Base-by-base conservation (phyloP, 768 basidiomycete species). In the Lentinula raphanica region DNA sequence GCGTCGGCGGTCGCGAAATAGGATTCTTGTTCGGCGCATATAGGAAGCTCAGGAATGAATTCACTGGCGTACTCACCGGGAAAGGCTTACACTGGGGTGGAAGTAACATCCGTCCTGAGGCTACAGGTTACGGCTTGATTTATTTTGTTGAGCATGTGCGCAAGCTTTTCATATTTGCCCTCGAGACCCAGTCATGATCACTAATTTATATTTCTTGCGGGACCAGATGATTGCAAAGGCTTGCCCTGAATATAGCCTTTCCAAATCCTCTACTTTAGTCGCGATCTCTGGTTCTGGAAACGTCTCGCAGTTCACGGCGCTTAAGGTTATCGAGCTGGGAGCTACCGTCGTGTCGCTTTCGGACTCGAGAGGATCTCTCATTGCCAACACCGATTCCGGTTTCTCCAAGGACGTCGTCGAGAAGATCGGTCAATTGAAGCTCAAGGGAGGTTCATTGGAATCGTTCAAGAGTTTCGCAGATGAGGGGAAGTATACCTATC, bases 1-100 rank as follows among this genome's bases (percentile, higher is more conserved):
- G 88, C 62, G 86, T 84, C 60, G 87, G 87, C 62, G 87, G 79
- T 39, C 79, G 88, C 59, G 88, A 90, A 72, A 82, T 89, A 62
- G 88, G 84, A 32, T 90, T 75, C 80, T 74, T 90, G 68, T 90
- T 87, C 66, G 87, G 88, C 63, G 85, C 86, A 31, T 90, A 90
- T 79, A 89, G 86, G 79, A 83, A 82, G 69, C 72, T 83, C 68
- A 74, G 79, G 62, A 88, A 89, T 71, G 86, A 89, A 74, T 89
- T 82, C 66, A 74, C 80, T 54, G 81, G 82, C 61, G 75, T 90
- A 72, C 78, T 90, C 63, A 90, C 87, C 36, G 87, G 87, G 15
- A 88, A 87, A 72, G 87, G 86, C 44, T 69, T 77, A 59, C 72
- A 78, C 67, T 88, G 85, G 83, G 86, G 86, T 72, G 86, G 87